Evolutionary conservation across 441 rosid genomes (phyloP), one percentile per base, ranked within the genome.

Genomic region (Biscutella auriculata): DNA sequence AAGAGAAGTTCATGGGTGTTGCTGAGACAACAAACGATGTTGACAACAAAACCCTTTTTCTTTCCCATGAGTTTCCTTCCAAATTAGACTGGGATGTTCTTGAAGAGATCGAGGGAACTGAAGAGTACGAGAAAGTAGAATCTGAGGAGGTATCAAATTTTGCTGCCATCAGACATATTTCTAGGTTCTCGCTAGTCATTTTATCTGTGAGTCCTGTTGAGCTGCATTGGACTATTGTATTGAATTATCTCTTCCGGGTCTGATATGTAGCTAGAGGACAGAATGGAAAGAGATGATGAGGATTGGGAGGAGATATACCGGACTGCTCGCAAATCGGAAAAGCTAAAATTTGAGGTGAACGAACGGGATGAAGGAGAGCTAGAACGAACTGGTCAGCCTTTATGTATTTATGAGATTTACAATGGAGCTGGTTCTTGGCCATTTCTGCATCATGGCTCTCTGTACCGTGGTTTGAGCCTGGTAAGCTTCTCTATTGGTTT

Each of bases 281-380:
- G 99, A 83, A 83, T 63, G 76, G 97, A 80, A 66, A 77, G 68
- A 71, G 76, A 65, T 63, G 77, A 67, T 62, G 95, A 80, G 46
- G 76, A 66, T 19, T 90, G 97, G 97, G 95, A 88, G 67, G 96
- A 90, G 50, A 79, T 94, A 72, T 90, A 94, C 67, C 88, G 87
- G 14, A 84, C 73, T 73, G 92, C 92, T 69, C 84, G 97, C 60
- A 94, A 74, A 78, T 73, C 96, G 41, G 92, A 88, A 71, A 94
- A 88, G 72, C 78, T 94, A 5, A 94, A 72, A 70, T 88, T 88
- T 70, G 97, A 90, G 74, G 76, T 70, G 60, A 87, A 94, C 61
- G 99, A 94, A 74, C 84, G 97, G 71, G 99, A 90, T 67, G 97
- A 94, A 75, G 99, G 97, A 63, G 99, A 94, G 73, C 87, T 94